These are phyloP conservation scores for Moniliophthora roreri DNA, from an alignment of 1,284 basidiomycete species.

Conservation along the genomic window DNA sequence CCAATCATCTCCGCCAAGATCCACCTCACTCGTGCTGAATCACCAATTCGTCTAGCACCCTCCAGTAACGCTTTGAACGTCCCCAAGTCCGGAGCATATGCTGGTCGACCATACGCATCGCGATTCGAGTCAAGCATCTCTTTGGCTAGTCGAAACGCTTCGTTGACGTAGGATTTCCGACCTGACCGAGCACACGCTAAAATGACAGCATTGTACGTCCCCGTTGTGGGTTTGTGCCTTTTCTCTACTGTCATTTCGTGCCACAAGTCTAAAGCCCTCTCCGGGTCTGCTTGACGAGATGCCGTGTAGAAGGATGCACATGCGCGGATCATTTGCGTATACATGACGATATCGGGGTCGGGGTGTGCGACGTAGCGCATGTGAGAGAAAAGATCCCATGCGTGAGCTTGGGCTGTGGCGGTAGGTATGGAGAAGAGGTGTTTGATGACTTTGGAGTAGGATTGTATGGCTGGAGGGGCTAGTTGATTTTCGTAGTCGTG, in stretches of 20 bases:
- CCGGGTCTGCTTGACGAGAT: conserved; percentile 65
- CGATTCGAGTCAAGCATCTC: conserved; percentile 80
- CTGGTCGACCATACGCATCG: conserved; percentile 55
- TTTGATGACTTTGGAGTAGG: conserved; percentile 65
- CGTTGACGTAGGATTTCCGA: conserved; percentile 60
- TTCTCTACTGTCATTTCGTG: conserved; percentile 85
- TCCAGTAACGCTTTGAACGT: conserved; percentile 87
- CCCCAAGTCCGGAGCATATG: conserved; percentile 63
- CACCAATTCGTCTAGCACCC: conserved; percentile 85
- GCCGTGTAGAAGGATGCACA: conserved; percentile 62
- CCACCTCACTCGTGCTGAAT: conserved; percentile 85
- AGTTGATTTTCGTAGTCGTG: conserved; percentile 64
- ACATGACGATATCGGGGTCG: conserved; percentile 71
- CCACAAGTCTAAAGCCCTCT: conserved; percentile 92
- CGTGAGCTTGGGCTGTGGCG: conserved; percentile 63
- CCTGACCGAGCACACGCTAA: conserved; percentile 72
- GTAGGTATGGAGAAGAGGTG: conserved; percentile 54
- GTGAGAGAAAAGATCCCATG: conserved; percentile 93
- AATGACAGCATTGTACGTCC: conserved; percentile 83
- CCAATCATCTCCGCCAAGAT: conserved; percentile 85
- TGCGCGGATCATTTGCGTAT: conserved; percentile 86
- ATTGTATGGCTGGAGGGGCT: conserved; percentile 59
- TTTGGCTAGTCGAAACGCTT: conserved; percentile 77
- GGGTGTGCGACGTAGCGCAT: conserved; percentile 96
- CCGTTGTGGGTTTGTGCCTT: conserved; percentile 60